Percentiles rank a stretch among this genome's conserved stretches.
These are phyloP conservation scores for Penicillium turbatum DNA, from an alignment of 495 filamentous ascomycete species.

Conservation along the genomic window DNA sequence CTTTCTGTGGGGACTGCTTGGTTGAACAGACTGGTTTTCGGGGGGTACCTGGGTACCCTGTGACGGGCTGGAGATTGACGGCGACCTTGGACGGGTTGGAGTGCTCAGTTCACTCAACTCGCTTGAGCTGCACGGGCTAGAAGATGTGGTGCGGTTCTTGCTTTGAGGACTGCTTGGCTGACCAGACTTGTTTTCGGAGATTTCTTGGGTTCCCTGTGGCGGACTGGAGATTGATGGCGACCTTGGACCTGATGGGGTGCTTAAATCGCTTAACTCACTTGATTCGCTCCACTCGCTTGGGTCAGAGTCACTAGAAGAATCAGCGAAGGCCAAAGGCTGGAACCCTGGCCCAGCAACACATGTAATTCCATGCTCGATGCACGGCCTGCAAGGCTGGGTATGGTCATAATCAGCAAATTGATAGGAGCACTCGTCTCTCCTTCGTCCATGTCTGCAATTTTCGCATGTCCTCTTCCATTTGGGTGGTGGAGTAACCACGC, in stretches of 20 bases:
- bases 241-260: neutral
- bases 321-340: neutral
- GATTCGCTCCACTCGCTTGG: too few relatives aligned
- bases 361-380: neutral
- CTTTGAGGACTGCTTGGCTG: neutral
- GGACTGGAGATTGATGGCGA: neutral
- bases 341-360: slow-evolving; percentile 5
- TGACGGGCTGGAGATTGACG: neutral
- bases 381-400: neutral
- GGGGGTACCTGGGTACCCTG: neutral
- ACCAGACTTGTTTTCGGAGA: neutral
- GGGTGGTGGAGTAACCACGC: neutral
- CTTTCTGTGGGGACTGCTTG: neutral
- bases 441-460: neutral
- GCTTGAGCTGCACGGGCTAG: too few relatives aligned
- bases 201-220: neutral
- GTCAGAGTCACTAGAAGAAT: neutral
- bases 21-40: neutral
- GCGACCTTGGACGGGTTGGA: neutral
- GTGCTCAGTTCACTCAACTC: too few relatives aligned
- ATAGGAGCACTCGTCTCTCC: neutral
- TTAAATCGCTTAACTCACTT: neutral
- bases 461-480: slow-evolving; percentile 6
- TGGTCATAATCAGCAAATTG: slow-evolving; percentile 3
- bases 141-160: too few relatives aligned